A percentile compares a stretch with the other conserved stretches of the same genome.
These are phyloP conservation scores for Penicillium hesseltinei DNA, from an alignment of 2,329 filamentous ascomycete species.

Conservation along the genomic window DNA sequence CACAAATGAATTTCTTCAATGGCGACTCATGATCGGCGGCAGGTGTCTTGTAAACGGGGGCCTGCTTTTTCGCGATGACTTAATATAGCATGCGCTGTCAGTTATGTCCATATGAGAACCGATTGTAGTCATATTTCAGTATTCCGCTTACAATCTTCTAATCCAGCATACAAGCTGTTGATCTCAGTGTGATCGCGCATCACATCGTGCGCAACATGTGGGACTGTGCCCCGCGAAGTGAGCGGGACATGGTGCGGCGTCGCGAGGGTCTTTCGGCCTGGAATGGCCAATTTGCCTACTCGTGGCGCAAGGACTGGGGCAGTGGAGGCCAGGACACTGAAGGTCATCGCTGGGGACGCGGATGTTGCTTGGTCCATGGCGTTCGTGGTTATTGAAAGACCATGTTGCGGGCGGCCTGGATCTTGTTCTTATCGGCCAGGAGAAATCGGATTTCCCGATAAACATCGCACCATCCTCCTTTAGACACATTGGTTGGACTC, in stretches of 20 bases:
- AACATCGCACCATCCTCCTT: conserved; percentile 3
- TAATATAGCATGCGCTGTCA: conserved; percentile 35
- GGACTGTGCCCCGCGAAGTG: conserved; percentile 78
- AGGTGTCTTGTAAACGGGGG: conserved; percentile 51
- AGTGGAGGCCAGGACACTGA: conserved; percentile 36
- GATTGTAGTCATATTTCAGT: not conserved
- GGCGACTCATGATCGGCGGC: conserved; percentile 50
- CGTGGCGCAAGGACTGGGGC: conserved; percentile 53
- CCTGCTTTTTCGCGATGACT: conserved; percentile 61
- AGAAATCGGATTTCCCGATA: conserved; percentile 19
- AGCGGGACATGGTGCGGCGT: conserved; percentile 81
- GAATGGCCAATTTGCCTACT: conserved; percentile 65
- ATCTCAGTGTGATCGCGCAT: conserved; percentile 64
- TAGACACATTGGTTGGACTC: not conserved
- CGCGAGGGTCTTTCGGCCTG: conserved; percentile 63
- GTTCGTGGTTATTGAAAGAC: conserved; percentile 14
- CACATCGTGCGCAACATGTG: conserved; percentile 86
- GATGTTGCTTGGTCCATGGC: conserved; percentile 32
- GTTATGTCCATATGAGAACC: conserved; percentile 9
- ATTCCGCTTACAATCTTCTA: conserved; percentile 81
- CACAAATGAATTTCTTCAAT: conserved; percentile 73
- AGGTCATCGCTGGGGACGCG: conserved; percentile 35
- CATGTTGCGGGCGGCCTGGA: conserved; percentile 9
- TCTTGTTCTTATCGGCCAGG: conserved; percentile 19
- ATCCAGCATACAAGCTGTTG: conserved; percentile 70